Evolutionary conservation across 2,329 filamentous ascomycete species (phyloP).

Genomic region (Claviceps africana): DNA sequence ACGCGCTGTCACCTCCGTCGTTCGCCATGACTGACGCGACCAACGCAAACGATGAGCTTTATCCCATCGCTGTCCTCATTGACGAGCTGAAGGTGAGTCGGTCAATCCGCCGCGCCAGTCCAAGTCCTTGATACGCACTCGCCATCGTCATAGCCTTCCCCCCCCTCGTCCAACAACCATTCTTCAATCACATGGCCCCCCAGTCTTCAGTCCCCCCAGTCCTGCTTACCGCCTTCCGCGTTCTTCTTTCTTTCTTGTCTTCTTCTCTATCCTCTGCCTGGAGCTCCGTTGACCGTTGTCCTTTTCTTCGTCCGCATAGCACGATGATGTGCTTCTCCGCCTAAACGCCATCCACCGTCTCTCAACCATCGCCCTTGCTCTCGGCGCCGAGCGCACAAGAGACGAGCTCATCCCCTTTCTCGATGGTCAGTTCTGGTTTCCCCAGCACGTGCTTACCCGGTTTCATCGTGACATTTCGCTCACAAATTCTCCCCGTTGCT

Average conservation of each 20-base stretch:
- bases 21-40: constrained; percentile 75
- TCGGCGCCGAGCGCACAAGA: constrained; percentile 90
- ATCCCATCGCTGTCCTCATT: constrained; percentile 98
- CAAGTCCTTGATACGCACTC: not conserved
- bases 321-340: constrained; percentile 94
- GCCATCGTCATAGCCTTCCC: not conserved
- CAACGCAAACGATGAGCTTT: constrained; percentile 94
- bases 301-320: constrained; percentile 36
- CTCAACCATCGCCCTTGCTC: constrained; percentile 91
- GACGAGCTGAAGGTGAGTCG: constrained; percentile 88
- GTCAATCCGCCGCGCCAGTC: constrained; percentile 1
- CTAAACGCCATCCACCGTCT: constrained; percentile 97
- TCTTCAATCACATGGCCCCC: constrained; percentile 2
- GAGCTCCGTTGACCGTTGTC: constrained; percentile 13
- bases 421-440: constrained; percentile 57
- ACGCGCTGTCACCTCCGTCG: constrained; percentile 20
- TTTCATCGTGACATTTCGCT: constrained; percentile 6
- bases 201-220: constrained; percentile 2
- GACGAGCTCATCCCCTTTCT: constrained; percentile 98
- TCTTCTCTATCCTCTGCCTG: not conserved
- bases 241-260: not conserved
- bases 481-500: not conserved
- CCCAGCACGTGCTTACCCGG: constrained; percentile 1
- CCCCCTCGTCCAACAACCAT: constrained; percentile 5
- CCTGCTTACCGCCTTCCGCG: not conserved